Percentiles rank a stretch among this genome's conserved stretches.
Evolutionary conservation across 2,329 filamentous ascomycete species (phyloP).

Genomic region (Apiospora koreana): DNA sequence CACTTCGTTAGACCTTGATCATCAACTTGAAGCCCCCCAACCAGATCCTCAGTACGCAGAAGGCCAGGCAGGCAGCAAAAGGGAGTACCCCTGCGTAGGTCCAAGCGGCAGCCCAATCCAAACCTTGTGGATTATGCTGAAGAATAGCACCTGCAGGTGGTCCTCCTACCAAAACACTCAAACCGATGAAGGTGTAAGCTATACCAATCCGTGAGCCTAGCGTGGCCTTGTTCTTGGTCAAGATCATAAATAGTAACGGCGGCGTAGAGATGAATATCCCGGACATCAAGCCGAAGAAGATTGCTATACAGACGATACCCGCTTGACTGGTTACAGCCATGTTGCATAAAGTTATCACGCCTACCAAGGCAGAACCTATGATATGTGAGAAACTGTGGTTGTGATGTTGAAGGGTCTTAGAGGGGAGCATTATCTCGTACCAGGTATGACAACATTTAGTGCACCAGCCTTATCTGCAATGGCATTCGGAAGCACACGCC

Average conservation of each 20-base stretch:
- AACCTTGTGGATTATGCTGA: too few relatives aligned
- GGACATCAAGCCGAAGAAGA: constrained; percentile 40
- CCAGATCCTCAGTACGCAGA: too few relatives aligned
- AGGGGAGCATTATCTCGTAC: too few relatives aligned
- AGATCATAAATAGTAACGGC: constrained; percentile 34
- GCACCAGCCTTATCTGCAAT: constrained; percentile 38
- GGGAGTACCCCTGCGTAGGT: too few relatives aligned
- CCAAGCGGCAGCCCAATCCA: too few relatives aligned
- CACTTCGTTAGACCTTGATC: too few relatives aligned
- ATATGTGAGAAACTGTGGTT: too few relatives aligned
- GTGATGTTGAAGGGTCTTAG: too few relatives aligned
- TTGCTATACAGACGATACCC: constrained; percentile 29
- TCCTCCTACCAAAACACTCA: constrained; percentile 23
- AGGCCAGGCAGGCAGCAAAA: too few relatives aligned
- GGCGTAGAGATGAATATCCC: constrained; percentile 41
- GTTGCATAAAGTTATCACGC: constrained; percentile 32
- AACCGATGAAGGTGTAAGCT: constrained; percentile 30
- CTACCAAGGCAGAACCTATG: constrained; percentile 25
- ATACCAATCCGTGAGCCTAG: constrained; percentile 44
- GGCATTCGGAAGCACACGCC: constrained; percentile 37
- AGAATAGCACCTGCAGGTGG: too few relatives aligned
- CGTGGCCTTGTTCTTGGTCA: constrained; percentile 31
- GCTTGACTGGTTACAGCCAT: constrained; percentile 19
- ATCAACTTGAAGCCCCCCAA: too few relatives aligned
- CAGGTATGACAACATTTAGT: constrained; percentile 36